phyloP scores from a whole-genome alignment of 257 asterid species.

The Solanum clarkiae region DNA sequence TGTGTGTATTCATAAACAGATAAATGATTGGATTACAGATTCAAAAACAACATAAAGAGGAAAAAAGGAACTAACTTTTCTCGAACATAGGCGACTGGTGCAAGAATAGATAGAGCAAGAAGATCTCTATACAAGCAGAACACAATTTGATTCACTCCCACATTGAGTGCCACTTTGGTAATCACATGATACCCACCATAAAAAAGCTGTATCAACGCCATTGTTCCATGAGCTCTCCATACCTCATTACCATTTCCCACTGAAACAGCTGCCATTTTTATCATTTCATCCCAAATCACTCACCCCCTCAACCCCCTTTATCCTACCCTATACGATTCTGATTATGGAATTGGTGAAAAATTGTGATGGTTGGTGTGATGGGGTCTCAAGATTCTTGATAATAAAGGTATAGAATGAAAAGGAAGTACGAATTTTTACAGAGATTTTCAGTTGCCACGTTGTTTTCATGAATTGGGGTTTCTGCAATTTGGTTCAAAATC shows the following conservation, averaged over 20 bases:
- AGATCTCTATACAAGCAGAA: conserved; percentile 81
- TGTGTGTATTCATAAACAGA: neutral
- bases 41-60: neutral
- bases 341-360: neutral
- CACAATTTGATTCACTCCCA: conserved; percentile 86
- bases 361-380: neutral
- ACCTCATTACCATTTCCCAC: conserved; percentile 12
- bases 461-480: neutral
- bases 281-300: conserved; percentile 7
- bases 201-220: conserved; percentile 80
- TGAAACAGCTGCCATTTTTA: conserved; percentile 27
- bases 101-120: conserved; percentile 78
- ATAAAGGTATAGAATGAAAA: neutral
- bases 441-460: neutral
- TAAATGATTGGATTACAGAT: neutral
- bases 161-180: conserved; percentile 90
- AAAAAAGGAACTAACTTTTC: conserved; percentile 48
- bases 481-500: neutral
- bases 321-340: neutral
- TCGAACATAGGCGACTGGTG: conserved; percentile 83
- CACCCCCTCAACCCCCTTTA: neutral
- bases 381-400: neutral
- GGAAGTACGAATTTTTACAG: neutral
- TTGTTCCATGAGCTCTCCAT: conserved; percentile 68
- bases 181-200: conserved; percentile 86